Evolutionary conservation across 1,284 basidiomycete genomes (phyloP), one percentile per base, ranked within the genome.

Genomic region (Tylopilus sp.): DNA sequence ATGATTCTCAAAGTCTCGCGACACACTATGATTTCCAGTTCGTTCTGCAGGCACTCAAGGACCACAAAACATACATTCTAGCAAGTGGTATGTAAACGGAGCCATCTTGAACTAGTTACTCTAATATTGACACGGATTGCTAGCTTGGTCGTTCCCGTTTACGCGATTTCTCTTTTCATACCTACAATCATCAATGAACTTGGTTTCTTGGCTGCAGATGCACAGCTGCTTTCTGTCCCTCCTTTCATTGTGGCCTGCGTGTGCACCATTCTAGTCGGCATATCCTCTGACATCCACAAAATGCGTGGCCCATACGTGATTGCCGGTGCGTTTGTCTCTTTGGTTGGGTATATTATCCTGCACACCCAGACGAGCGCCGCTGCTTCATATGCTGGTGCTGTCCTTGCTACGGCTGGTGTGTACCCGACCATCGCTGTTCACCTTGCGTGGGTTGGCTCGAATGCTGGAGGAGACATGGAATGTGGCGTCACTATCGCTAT

Each of bases 381-480:
- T 1, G 61, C 62, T 31, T 74, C 76, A 17, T 85, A 84, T 63
- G 64, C 68, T 13, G 84, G 80, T 3, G 70, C 82, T 14, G 65
- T 84, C 58, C 69, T 86, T 22, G 77, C 79, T 43, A 75, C 80
- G 13, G 70, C 72, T n/a, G 83, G 83, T 39, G 75, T 79, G 24
- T 84, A 74, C 63, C 80, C 82, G 15, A 75, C 76, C 7, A 74
- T 84, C 53, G 76, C 82, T 26, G 70, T 84, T 39, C 64, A 71
- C 46, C 68, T 84, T n/a, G 79, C 81, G 15, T 85, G 82, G 83
- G 76, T 72, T 3, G 72, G 77, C 14, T 79, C 79, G 49, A 82
- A 81, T 59, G 74, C 75, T 5, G 82, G 82, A 48, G 84, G 84
- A n/a, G 78, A 80, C 58, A 60, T 76, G 61, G 78, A 83, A 59